phyloP scores from a whole-genome alignment of 2,329 filamentous ascomycete genomes.

The Talaromyces sp. region DNA sequence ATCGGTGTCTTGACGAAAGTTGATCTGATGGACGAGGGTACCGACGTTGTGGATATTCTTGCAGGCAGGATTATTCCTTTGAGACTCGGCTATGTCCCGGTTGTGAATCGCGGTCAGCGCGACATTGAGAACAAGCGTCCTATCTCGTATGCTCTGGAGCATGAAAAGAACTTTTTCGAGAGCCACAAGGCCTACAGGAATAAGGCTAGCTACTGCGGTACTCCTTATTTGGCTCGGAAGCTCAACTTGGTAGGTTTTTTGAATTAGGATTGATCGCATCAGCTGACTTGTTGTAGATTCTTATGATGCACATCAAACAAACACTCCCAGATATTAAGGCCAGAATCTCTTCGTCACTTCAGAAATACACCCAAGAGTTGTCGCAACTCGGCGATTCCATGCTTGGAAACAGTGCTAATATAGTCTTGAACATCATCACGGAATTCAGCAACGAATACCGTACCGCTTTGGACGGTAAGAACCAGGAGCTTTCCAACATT shows the following conservation, averaged over 20 bases:
- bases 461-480: slow-evolving; percentile 93
- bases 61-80: slow-evolving; percentile 96
- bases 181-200: slow-evolving; percentile 98
- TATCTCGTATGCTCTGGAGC: slow-evolving; percentile 84
- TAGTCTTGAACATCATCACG: slow-evolving; percentile 96
- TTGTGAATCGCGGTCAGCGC: slow-evolving; percentile 95
- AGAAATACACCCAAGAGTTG: slow-evolving; percentile 85
- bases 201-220: slow-evolving; percentile 98
- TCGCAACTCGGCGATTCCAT: slow-evolving; percentile 83
- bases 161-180: slow-evolving; percentile 96
- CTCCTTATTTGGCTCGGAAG: slow-evolving; percentile 92
- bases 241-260: slow-evolving; percentile 67
- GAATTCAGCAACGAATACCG: slow-evolving; percentile 98
- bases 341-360: slow-evolving; percentile 85
- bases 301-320: slow-evolving; percentile 99
- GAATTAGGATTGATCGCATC: not conserved
- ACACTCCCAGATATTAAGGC: slow-evolving; percentile 98
- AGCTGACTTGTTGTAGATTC: slow-evolving; percentile 55
- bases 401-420: slow-evolving; percentile 93
- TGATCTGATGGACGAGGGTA: slow-evolving; percentile 97
- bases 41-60: slow-evolving; percentile 96
- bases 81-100: slow-evolving; percentile 90
- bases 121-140: slow-evolving; percentile 98
- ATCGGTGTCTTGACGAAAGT: slow-evolving; percentile 99
- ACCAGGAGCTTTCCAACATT: slow-evolving; percentile 87